Evolutionary conservation across 2,329 filamentous ascomycete genomes (phyloP).

Genomic region (Colletotrichum sp.): DNA sequence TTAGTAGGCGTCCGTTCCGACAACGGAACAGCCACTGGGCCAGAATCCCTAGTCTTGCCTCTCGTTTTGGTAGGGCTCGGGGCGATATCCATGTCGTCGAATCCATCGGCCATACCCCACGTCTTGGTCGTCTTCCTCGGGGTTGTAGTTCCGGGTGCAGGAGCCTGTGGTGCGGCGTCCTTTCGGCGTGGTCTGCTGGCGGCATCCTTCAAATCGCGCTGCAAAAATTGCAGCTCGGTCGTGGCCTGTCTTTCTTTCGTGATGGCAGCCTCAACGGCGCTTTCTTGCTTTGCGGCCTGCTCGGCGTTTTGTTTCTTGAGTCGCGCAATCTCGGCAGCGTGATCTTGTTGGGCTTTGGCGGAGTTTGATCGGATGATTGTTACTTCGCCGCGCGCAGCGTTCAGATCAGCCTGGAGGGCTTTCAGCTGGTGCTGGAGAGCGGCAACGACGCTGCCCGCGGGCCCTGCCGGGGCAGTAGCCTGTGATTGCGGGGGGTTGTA

Average conservation of each 20-base stretch:
- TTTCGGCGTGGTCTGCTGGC: slow-evolving; percentile 52
- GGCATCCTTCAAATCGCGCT: slow-evolving; percentile 72
- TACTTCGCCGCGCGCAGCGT: slow-evolving; percentile 72
- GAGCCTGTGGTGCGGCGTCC: slow-evolving; percentile 34
- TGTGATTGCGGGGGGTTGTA: slow-evolving; percentile 38
- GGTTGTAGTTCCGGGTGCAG: slow-evolving; percentile 44
- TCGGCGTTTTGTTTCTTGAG: slow-evolving; percentile 70
- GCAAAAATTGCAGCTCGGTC: slow-evolving; percentile 75
- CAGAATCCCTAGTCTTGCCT: slow-evolving; percentile 43
- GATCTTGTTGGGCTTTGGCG: slow-evolving; percentile 64
- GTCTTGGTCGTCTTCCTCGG: slow-evolving; percentile 64
- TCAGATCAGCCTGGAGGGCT: slow-evolving; percentile 60
- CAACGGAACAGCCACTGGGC: slow-evolving; percentile 48
- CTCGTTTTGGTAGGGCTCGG: slow-evolving; percentile 59
- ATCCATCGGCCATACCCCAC: slow-evolving; percentile 73
- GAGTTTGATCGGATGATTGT: slow-evolving; percentile 77
- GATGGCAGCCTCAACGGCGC: slow-evolving; percentile 67
- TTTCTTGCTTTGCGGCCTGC: slow-evolving; percentile 66
- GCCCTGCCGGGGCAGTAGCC: slow-evolving; percentile 21
- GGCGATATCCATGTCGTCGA: slow-evolving; percentile 70
- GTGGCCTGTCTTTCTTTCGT: slow-evolving; percentile 68
- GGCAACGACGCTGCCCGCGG: slow-evolving; percentile 42
- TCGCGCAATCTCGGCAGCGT: slow-evolving; percentile 65
- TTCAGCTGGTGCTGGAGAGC: slow-evolving; percentile 58
- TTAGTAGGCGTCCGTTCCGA: slow-evolving; percentile 67